Percentiles rank a stretch among this genome's conserved stretches.
phyloP scores from a whole-genome alignment of 164 flowering plant genomes.

The Vitis amurensis region DNA sequence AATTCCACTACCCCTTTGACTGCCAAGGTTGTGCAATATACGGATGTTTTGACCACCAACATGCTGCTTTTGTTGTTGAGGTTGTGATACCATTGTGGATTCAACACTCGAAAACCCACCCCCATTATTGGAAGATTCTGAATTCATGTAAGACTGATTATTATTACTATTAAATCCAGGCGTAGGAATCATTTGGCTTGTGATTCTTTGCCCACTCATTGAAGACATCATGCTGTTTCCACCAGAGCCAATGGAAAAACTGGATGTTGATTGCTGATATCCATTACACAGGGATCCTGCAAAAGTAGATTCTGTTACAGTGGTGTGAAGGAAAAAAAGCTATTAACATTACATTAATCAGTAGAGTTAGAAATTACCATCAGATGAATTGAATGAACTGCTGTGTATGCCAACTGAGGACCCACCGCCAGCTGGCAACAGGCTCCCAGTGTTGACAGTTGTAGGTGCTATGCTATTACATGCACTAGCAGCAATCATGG shows the following conservation, averaged over 20 bases:
- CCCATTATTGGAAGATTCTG: constrained; percentile 52
- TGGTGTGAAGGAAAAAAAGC: neutral
- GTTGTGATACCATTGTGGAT: constrained; percentile 55
- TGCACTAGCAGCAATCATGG: constrained; percentile 40
- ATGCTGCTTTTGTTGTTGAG: constrained; percentile 63
- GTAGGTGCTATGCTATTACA: constrained; percentile 36
- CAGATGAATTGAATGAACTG: constrained; percentile 52
- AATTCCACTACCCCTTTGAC: constrained; percentile 67
- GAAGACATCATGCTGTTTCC: constrained; percentile 59
- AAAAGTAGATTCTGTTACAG: constrained; percentile 17
- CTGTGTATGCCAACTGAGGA: constrained; percentile 44
- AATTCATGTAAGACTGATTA: constrained; percentile 50
- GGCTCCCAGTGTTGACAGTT: constrained; percentile 47
- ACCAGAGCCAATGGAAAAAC: constrained; percentile 47
- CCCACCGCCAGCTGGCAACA: constrained; percentile 47
- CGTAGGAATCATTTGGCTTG: constrained; percentile 96
- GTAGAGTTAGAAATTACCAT: constrained; percentile 41
- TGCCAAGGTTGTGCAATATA: constrained; percentile 66
- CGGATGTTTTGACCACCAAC: constrained; percentile 72
- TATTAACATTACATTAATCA: neutral
- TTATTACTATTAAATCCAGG: constrained; percentile 66
- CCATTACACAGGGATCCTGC: constrained; percentile 74
- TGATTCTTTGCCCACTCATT: constrained; percentile 47
- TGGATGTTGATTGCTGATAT: constrained; percentile 64
- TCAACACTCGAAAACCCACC: constrained; percentile 67